phyloP scores from a whole-genome alignment of 192 early-diverging fungal species.

The Lunasporangiospora selenospora region DNA sequence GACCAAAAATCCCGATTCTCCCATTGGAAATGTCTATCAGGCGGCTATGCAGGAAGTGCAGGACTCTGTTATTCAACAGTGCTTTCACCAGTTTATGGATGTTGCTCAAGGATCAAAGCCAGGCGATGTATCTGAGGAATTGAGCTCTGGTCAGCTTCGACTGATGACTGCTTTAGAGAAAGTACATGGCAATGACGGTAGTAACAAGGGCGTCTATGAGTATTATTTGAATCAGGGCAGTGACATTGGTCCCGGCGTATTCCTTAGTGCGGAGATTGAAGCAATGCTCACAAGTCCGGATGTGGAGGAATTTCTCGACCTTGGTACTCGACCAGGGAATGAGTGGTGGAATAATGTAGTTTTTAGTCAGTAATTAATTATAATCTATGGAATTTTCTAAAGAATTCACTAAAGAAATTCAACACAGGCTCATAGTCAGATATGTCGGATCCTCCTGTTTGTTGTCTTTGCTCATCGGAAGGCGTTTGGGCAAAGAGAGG shows the following conservation, averaged over 20 bases:
- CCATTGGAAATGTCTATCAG: constrained; percentile 6
- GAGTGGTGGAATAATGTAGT: constrained; percentile 12
- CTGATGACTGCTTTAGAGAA: constrained; percentile 4
- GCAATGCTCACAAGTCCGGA: neutral
- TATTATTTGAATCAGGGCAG: constrained; percentile 13
- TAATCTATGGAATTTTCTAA: too few species aligned
- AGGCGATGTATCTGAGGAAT: neutral
- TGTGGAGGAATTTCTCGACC: constrained; percentile 5
- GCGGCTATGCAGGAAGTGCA: constrained; percentile 10
- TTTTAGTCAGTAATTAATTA: constrained; percentile 3
- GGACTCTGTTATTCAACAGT: constrained; percentile 5
- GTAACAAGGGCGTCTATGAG: constrained; percentile 1
- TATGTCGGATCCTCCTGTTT: too few species aligned
- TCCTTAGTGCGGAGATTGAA: constrained; percentile 9
- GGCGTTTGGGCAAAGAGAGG: too few species aligned
- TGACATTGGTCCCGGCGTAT: constrained; percentile 13
- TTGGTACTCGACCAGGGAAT: constrained; percentile 2
- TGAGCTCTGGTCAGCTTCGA: neutral
- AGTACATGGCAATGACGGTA: constrained; percentile 1
- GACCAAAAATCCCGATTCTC: neutral
- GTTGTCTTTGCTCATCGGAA: too few species aligned
- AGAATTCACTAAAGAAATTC: too few species aligned
- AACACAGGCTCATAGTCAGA: too few species aligned
- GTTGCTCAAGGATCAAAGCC: neutral
- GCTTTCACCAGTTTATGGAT: constrained; percentile 6